Evolutionary conservation across 2,329 filamentous ascomycete species (phyloP).

Genomic region (Myriosclerotinia scirpicola): DNA sequence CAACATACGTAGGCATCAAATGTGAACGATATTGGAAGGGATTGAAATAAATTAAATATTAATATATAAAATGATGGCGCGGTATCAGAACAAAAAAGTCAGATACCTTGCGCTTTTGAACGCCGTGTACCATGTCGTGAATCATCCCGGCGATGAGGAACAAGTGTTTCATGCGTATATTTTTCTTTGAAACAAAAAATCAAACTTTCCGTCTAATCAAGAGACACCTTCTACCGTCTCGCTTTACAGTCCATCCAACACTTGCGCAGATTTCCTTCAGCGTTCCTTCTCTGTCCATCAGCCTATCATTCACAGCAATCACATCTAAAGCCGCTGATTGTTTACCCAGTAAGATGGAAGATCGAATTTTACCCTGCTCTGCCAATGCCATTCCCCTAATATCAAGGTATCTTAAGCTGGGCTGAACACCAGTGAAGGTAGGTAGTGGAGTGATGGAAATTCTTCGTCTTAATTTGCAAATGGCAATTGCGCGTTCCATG

Average conservation of each 20-base stretch:
- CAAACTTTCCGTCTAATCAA: constrained; percentile 15
- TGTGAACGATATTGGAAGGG: background rate
- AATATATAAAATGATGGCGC: background rate
- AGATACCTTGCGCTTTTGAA: constrained; percentile 14
- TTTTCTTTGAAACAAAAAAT: background rate
- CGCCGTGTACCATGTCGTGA: background rate
- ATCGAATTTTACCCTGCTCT: constrained; percentile 28
- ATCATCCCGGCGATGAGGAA: background rate
- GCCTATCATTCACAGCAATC: constrained; percentile 25
- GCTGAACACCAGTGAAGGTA: background rate
- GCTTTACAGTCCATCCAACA: constrained; percentile 24
- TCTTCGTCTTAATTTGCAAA: constrained; percentile 28
- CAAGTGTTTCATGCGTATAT: background rate
- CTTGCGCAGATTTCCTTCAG: constrained; percentile 17
- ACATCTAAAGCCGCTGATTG: constrained; percentile 26
- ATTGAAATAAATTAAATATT: constrained; percentile 9
- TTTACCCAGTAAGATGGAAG: constrained; percentile 26
- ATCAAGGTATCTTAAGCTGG: constrained; percentile 26
- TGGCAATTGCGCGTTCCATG: constrained; percentile 29
- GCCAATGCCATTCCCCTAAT: constrained; percentile 23
- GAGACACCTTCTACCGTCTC: constrained; percentile 20
- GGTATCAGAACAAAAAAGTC: background rate
- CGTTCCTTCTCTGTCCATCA: constrained; percentile 21
- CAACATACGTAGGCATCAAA: background rate
- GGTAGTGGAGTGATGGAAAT: constrained; percentile 20